phyloP scores from a whole-genome alignment of 345 rosid species.

The Rhizophora mangle region DNA sequence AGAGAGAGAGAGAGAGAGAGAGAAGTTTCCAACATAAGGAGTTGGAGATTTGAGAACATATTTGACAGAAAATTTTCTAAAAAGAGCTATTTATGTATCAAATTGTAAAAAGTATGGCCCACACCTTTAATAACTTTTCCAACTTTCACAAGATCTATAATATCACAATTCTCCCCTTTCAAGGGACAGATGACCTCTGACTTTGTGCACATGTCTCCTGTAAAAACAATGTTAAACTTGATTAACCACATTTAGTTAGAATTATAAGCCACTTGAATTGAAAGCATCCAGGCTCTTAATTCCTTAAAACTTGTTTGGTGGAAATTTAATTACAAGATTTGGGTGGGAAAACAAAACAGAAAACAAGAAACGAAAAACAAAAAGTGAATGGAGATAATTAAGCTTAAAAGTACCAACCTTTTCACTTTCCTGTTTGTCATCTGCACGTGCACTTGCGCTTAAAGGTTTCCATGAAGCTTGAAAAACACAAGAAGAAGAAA shows the following conservation, averaged over 20 bases:
- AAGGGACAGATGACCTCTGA: slow-evolving; percentile 72
- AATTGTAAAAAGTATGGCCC: slow-evolving; percentile 9
- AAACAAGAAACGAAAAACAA: too few relatives aligned
- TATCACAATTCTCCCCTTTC: slow-evolving; percentile 81
- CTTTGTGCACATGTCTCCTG: slow-evolving; percentile 63
- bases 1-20: too few relatives aligned
- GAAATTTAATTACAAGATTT: not conserved
- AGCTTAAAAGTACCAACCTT: too few relatives aligned
- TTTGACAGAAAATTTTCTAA: not conserved
- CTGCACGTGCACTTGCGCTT: too few relatives aligned
- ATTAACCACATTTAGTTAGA: not conserved
- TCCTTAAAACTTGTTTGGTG: slow-evolving; percentile 64
- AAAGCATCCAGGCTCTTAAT: slow-evolving; percentile 52
- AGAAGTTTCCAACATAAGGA: too few relatives aligned
- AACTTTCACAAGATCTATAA: slow-evolving; percentile 93
- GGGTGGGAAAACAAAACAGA: too few relatives aligned
- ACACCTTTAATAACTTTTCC: slow-evolving; percentile 84
- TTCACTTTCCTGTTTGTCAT: too few relatives aligned
- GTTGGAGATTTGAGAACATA: not conserved
- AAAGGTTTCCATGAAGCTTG: too few relatives aligned
- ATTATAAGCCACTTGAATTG: slow-evolving; percentile 76
- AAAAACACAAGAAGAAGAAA: too few relatives aligned
- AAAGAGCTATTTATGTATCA: not conserved
- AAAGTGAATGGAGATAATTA: too few relatives aligned
- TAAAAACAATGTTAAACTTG: slow-evolving; percentile 7